Percentiles rank a stretch among this genome's conserved stretches.
phyloP scores from a whole-genome alignment of 345 rosid species.

The Citrus unshiu region DNA sequence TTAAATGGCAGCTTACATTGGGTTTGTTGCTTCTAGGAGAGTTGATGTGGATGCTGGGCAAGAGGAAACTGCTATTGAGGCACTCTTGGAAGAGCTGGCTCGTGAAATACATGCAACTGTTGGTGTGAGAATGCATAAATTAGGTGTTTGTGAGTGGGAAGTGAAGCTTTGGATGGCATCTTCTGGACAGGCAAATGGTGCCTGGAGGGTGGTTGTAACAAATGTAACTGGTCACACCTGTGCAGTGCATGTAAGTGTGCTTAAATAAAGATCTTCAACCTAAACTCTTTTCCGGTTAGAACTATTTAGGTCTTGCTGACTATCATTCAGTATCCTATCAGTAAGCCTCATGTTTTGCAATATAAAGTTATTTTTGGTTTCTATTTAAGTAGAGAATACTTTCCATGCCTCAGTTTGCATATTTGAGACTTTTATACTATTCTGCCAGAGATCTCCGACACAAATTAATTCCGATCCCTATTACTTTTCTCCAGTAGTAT shows the following conservation, averaged over 20 bases:
- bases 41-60: constrained; percentile 62
- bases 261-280: not conserved
- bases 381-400: not conserved
- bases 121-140: constrained; percentile 90
- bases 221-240: constrained; percentile 97
- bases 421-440: not conserved
- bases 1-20: constrained; percentile 19
- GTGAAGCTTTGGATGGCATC: constrained; percentile 91
- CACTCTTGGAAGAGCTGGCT: constrained; percentile 72
- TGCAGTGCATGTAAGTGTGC: constrained; percentile 72
- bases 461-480: not conserved
- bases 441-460: not conserved
- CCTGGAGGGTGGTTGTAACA: constrained; percentile 90
- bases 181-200: constrained; percentile 82
- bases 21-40: constrained; percentile 53
- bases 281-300: not conserved
- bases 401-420: not conserved
- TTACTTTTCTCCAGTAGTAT: not conserved
- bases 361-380: not conserved
- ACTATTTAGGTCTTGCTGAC: not conserved
- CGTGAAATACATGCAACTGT: constrained; percentile 66
- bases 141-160: constrained; percentile 98
- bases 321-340: not conserved
- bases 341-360: not conserved
- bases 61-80: constrained; percentile 71